A percentile compares a stretch with the other conserved stretches of the same genome.
Conservation (phyloP, 768 basidiomycete genomes). For the Tylopilus intermedius region DNA sequence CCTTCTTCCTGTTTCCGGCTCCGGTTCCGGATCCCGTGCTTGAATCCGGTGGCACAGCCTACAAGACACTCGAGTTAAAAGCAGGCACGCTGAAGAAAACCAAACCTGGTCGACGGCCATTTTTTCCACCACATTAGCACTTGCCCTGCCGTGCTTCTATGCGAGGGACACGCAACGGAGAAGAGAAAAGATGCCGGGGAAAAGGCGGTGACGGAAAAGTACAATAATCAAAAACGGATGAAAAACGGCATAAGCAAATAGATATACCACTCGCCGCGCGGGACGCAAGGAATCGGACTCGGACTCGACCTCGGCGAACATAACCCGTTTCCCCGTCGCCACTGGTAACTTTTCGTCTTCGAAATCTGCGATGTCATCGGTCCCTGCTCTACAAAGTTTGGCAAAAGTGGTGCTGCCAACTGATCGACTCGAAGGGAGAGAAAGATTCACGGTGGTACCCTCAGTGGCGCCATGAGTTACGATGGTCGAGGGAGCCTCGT, state of each 20-base stretch:
- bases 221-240: background rate
- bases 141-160: slow-evolving; percentile 24
- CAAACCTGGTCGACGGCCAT: slow-evolving; percentile 22
- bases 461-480: slow-evolving; percentile 7
- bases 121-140: slow-evolving; percentile 7
- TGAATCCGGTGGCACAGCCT: slow-evolving; percentile 2
- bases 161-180: background rate
- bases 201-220: background rate
- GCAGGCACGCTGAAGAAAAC: background rate
- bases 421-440: slow-evolving; percentile 19
- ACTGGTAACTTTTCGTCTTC: slow-evolving; percentile 17
- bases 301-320: slow-evolving; percentile 18
- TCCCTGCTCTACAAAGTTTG: slow-evolving; percentile 24
- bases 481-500: slow-evolving; percentile 9
- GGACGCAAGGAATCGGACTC: slow-evolving; percentile 21
- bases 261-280: slow-evolving; percentile 24
- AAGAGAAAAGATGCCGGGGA: background rate
- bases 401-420: slow-evolving; percentile 19
- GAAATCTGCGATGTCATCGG: slow-evolving; percentile 24
- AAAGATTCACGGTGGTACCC: slow-evolving; percentile 7
- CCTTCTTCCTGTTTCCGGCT: slow-evolving; percentile 17
- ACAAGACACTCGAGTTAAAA: slow-evolving; percentile 4
- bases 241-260: background rate
- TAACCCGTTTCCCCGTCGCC: slow-evolving; percentile 22
- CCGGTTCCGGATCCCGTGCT: background rate